Conservation (phyloP, 2,329 filamentous ascomycete genomes). For the Sporothrix brasiliensis region DNA sequence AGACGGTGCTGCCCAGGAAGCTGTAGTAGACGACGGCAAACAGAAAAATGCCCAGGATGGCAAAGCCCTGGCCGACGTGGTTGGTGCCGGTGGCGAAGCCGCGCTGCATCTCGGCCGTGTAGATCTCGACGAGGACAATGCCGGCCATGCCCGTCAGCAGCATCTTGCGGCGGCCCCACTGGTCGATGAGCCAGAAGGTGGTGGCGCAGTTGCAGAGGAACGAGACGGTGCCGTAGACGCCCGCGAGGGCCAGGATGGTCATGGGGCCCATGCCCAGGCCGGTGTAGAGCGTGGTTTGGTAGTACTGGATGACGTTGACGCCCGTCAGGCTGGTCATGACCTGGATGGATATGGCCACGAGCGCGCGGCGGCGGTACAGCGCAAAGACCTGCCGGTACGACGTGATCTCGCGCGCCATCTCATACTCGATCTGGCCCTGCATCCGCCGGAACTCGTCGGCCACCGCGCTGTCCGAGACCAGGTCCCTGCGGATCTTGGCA, state of each 20-base stretch:
- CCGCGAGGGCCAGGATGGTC: constrained; percentile 57
- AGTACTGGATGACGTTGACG: constrained; percentile 56
- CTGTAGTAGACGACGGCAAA: constrained; percentile 60
- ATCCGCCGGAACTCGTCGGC: constrained; percentile 58
- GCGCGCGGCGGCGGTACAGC: constrained; percentile 54
- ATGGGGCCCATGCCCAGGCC: constrained; percentile 54
- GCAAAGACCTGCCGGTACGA: constrained; percentile 56
- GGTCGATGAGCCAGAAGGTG: constrained; percentile 56
- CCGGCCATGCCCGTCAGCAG: constrained; percentile 55
- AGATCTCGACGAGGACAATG: constrained; percentile 60
- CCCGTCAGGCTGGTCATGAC: constrained; percentile 61
- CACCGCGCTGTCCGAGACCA: constrained; percentile 47
- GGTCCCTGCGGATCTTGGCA: constrained; percentile 51
- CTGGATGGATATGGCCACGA: constrained; percentile 59
- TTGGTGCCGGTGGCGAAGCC: constrained; percentile 60
- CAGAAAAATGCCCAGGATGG: constrained; percentile 61
- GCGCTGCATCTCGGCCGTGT: constrained; percentile 61
- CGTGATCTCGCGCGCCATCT: constrained; percentile 58
- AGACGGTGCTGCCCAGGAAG: constrained; percentile 58
- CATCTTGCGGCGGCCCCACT: constrained; percentile 64
- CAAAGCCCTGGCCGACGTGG: constrained; percentile 60
- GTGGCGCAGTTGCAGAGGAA: constrained; percentile 57
- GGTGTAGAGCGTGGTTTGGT: constrained; percentile 55
- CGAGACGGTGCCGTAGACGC: constrained; percentile 57
- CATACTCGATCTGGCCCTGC: constrained; percentile 58